Percentiles rank a stretch among this genome's conserved stretches.
These are phyloP conservation scores for Olyra latifolia DNA, from an alignment of 176 grass and related monocot species.

Conservation along the genomic window DNA sequence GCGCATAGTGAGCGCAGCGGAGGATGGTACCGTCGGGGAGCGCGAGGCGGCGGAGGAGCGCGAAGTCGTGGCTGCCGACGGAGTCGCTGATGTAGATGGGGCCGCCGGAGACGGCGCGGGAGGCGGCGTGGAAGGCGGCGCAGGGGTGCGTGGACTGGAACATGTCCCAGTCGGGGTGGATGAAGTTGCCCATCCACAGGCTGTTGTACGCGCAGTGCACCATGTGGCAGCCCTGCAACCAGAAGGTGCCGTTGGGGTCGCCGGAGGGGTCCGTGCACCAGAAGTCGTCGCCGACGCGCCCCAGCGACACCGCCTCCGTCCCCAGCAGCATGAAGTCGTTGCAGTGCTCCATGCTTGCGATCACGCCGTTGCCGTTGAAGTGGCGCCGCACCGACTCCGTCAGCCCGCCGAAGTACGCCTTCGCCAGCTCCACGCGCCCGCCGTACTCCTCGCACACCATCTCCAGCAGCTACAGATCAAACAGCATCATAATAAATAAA, in stretches of 20 bases:
- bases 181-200: slow-evolving; percentile 97
- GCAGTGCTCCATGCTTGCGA: slow-evolving; percentile 99
- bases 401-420: slow-evolving; percentile 67
- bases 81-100: slow-evolving; percentile 85
- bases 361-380: slow-evolving; percentile 90
- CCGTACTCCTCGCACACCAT: slow-evolving; percentile 94
- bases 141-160: slow-evolving; percentile 96
- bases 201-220: slow-evolving; percentile 98
- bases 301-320: slow-evolving; percentile 77
- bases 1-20: slow-evolving; percentile 70
- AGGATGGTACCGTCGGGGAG: slow-evolving; percentile 80
- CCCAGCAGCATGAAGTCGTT: slow-evolving; percentile 94
- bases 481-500: too few relatives aligned
- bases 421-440: slow-evolving; percentile 75
- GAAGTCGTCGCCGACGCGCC: slow-evolving; percentile 92
- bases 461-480: slow-evolving; percentile 89
- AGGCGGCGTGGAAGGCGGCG: slow-evolving; percentile 89
- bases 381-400: slow-evolving; percentile 69
- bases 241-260: slow-evolving; percentile 90
- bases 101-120: slow-evolving; percentile 91
- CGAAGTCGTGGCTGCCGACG: slow-evolving; percentile 77
- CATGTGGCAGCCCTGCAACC: slow-evolving; percentile 99
- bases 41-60: slow-evolving; percentile 56
- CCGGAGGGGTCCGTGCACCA: slow-evolving; percentile 89
- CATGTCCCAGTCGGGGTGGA: slow-evolving; percentile 99